Percentiles rank a stretch among this genome's conserved stretches.
phyloP scores from a whole-genome alignment of 2,329 filamentous ascomycete genomes.

The Fusarium compactum region DNA sequence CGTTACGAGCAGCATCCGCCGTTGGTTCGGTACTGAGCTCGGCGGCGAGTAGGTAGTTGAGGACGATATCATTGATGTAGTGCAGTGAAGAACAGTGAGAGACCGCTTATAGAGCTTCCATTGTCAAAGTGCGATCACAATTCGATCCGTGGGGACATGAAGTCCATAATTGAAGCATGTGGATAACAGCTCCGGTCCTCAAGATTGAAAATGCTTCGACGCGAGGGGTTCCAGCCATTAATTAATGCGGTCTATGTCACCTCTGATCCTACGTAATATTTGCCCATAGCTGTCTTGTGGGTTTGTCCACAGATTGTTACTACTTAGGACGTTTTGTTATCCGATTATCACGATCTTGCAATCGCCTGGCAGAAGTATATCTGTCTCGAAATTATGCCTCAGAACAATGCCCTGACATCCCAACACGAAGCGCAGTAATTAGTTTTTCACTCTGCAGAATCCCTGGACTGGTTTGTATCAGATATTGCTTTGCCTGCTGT shows the following conservation, averaged over 20 bases:
- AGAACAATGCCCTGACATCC: background rate
- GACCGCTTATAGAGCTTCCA: background rate
- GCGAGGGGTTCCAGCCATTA: constrained; percentile 2
- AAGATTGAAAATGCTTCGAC: constrained; percentile 1
- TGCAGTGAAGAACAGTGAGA: background rate
- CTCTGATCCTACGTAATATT: background rate
- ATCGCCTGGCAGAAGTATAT: background rate
- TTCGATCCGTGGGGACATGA: background rate
- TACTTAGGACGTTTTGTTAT: background rate
- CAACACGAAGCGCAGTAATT: background rate
- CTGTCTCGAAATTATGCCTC: background rate
- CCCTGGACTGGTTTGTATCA: constrained; percentile 22
- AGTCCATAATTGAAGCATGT: constrained; percentile 14
- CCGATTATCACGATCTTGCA: background rate
- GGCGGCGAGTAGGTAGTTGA: constrained; percentile 11
- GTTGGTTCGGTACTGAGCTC: constrained; percentile 35
- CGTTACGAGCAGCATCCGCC: constrained; percentile 40
- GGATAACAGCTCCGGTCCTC: constrained; percentile 12
- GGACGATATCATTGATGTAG: background rate
- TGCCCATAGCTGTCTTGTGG: background rate
- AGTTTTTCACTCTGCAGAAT: constrained; percentile 7
- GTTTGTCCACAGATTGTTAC: background rate
- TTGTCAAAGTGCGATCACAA: background rate
- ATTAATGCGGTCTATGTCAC: background rate
- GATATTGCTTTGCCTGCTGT: constrained; percentile 33